phyloP scores from a whole-genome alignment of 768 basidiomycete genomes.

The Omphalotus guepiniiformis region DNA sequence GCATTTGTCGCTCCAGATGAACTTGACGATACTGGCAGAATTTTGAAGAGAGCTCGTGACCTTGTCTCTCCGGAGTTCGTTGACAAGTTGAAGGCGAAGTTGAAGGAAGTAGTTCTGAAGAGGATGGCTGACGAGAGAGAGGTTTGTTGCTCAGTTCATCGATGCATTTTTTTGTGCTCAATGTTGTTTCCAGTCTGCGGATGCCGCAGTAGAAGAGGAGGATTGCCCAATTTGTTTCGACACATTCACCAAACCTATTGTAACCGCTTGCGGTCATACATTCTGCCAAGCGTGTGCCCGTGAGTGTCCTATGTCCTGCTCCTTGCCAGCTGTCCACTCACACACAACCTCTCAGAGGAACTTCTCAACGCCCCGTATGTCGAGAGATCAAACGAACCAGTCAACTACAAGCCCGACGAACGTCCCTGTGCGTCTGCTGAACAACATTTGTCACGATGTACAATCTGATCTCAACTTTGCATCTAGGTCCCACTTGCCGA shows the following conservation, averaged over 20 bases:
- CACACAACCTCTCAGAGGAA: slow-evolving; percentile 26
- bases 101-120: slow-evolving; percentile 35
- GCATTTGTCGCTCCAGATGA: slow-evolving; percentile 42
- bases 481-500: slow-evolving; percentile 62
- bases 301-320: slow-evolving; percentile 19
- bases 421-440: slow-evolving; percentile 52
- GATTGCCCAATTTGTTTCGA: slow-evolving; percentile 73
- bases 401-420: slow-evolving; percentile 31
- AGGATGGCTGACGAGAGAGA: slow-evolving; percentile 53
- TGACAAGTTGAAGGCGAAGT: slow-evolving; percentile 39
- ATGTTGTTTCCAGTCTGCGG: slow-evolving; percentile 31
- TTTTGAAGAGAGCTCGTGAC: slow-evolving; percentile 41
- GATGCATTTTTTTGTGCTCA: background rate
- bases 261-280: slow-evolving; percentile 57
- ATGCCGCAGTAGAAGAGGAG: slow-evolving; percentile 46
- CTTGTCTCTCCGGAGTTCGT: slow-evolving; percentile 48
- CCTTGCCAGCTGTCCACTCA: background rate
- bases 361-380: slow-evolving; percentile 37
- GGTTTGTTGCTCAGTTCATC: slow-evolving; percentile 24
- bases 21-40: slow-evolving; percentile 31
- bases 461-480: slow-evolving; percentile 3
- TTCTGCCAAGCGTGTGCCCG: slow-evolving; percentile 62
- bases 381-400: slow-evolving; percentile 30
- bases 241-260: slow-evolving; percentile 42
- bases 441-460: background rate